Base-by-base conservation (phyloP, 805 yeast species). In the Spathaspora gorwiae region DNA sequence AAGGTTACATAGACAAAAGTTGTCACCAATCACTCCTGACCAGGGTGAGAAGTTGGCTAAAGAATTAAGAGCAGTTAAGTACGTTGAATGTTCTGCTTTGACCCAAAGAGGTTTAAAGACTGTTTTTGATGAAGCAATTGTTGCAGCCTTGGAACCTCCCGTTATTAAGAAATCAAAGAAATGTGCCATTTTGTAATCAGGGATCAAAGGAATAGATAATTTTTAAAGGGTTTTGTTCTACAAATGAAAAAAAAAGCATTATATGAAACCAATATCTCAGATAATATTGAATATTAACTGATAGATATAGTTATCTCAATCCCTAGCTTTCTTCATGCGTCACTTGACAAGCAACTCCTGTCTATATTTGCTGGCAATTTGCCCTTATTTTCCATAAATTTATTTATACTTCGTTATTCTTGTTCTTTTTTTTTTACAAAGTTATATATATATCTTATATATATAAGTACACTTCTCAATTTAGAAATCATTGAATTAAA, bases 91-190 rank as follows among this genome's bases (percentile, higher is more conserved):
- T 69, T 90, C 97, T 9, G 99, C 99, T 8, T 78, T 94, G 61
- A 94, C 97, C 42, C 99, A 92, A 70, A 83, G 90, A 64, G 99
- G 99, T 11, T 79, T 94, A 65, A 94, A 92, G 72, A 90, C 95
- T 54, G 97, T 92, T n/a, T 92, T 92, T 70, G 98, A 94, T 64
- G 97, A 90, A 70, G 98, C 98, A 26, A 94, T 94, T 48, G 97
- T 94, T 41, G 97, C 98, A 42, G 97, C 98, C 26, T 78, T 94
- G 52, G 98, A 92, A 65, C 98, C 98, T 40, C 97, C 98, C 26
- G 94, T 86, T 52, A 82, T 87, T 57, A 86, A 80, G 59, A 83
- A 81, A 61, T 75, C 77, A 51, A 84, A 87, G 75, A 89, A 87
- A 73, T 90, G 98, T 76, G 78, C 86, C 53, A 84, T 90, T 59